Percentiles rank a stretch among this genome's conserved stretches.
Conservation (phyloP, 163 green algal genomes). For the Prototheca wickerhamii region DNA sequence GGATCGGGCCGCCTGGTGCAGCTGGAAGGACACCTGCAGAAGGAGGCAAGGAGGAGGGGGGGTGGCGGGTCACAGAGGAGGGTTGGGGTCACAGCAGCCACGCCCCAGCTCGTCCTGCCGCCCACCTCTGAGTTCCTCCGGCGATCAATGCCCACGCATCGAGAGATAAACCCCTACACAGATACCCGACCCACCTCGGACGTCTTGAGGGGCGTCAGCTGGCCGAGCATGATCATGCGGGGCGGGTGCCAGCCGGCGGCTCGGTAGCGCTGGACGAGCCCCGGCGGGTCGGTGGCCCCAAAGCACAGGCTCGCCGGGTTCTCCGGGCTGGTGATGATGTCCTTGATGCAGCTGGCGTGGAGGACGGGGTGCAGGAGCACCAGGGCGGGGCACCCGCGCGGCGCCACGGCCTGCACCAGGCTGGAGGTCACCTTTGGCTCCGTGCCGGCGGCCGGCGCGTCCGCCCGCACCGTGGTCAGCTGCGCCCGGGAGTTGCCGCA, state of each 20-base stretch:
- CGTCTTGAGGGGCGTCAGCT: constrained; percentile 4
- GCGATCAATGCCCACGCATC: background rate
- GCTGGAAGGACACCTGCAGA: constrained; percentile 4
- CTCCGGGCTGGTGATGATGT: constrained; percentile 5
- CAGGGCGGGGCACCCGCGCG: background rate
- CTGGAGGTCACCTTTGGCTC: constrained; percentile 12
- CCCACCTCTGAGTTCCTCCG: background rate
- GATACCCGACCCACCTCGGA: constrained; percentile 4
- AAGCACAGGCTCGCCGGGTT: constrained; percentile 11
- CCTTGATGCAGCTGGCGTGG: background rate
- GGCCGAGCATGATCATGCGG: constrained; percentile 12
- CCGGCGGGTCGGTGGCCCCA: constrained; percentile 8
- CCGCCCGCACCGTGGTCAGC: constrained; percentile 14
- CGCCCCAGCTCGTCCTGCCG: background rate
- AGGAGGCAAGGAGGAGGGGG: background rate
- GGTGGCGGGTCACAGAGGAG: background rate
- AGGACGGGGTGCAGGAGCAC: background rate
- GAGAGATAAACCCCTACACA: background rate
- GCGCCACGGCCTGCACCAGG: constrained; percentile 4
- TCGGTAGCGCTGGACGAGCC: constrained; percentile 10
- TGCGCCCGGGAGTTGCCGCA: constrained; percentile 9
- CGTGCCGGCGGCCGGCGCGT: background rate
- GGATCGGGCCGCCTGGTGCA: background rate
- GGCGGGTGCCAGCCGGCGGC: constrained; percentile 15
- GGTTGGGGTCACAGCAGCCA: background rate